These are phyloP conservation scores for Jaltomata sinuosa DNA, from an alignment of 257 asterid genomes.

Conservation along the genomic window DNA sequence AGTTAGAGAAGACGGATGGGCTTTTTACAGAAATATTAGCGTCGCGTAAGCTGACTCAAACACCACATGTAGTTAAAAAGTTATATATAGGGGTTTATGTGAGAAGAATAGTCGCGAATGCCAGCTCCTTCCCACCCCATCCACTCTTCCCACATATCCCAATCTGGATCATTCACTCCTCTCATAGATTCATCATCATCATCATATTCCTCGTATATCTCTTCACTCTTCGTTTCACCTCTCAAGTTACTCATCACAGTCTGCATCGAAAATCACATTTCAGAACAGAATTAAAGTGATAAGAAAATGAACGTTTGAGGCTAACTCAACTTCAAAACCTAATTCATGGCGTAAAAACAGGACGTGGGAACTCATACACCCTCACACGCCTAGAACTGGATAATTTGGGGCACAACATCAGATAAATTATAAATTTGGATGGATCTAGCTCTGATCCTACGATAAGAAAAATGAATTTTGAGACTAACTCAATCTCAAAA, in stretches of 20 bases:
- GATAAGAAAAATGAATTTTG: background rate
- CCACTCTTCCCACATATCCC: slow-evolving; percentile 94
- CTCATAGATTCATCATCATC: slow-evolving; percentile 15
- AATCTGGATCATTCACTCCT: background rate
- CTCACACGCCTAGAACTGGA: background rate
- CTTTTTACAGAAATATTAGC: background rate
- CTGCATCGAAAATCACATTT: slow-evolving; percentile 26
- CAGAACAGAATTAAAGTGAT: background rate
- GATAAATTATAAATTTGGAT: background rate
- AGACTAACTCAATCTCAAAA: no score
- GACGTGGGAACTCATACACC: background rate
- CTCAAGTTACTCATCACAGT: slow-evolving; percentile 60
- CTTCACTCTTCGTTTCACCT: slow-evolving; percentile 20
- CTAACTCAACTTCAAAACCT: no score
- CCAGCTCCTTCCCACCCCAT: slow-evolving; percentile 99
- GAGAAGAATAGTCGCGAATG: slow-evolving; percentile 73
- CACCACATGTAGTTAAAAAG: background rate
- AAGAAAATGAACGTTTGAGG: background rate
- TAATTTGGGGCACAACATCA: background rate
- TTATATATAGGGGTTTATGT: slow-evolving; percentile 35
- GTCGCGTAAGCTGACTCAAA: background rate
- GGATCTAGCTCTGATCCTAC: background rate
- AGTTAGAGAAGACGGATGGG: background rate
- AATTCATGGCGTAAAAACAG: background rate
- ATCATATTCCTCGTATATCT: slow-evolving; percentile 2